These are phyloP conservation scores for Tagetes erecta DNA, from an alignment of 129 eudicot genomes.

Conservation along the genomic window DNA sequence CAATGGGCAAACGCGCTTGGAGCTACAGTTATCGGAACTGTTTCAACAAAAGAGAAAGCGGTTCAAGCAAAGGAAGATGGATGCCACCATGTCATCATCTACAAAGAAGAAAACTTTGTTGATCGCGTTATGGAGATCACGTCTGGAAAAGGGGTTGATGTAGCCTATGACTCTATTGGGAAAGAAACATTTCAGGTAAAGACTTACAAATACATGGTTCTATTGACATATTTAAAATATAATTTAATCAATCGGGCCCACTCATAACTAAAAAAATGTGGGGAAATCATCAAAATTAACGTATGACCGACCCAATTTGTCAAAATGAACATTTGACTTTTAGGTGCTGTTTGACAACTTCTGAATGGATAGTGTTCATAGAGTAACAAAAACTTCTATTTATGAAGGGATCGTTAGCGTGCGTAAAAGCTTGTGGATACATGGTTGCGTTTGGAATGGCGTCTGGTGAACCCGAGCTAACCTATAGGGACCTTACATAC, in stretches of 20 bases:
- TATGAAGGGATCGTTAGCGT: slow-evolving; percentile 58
- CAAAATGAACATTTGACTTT: no score
- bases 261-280: no score
- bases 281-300: no score
- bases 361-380: background rate
- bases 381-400: background rate
- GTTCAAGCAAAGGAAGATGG: slow-evolving; percentile 66
- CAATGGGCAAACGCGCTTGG: slow-evolving; percentile 68
- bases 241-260: no score
- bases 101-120: slow-evolving; percentile 61
- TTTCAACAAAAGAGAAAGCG: slow-evolving; percentile 56
- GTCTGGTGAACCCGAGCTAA: slow-evolving; percentile 48
- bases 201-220: background rate
- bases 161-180: slow-evolving; percentile 66
- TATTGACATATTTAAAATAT: background rate
- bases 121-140: slow-evolving; percentile 62
- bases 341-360: no score
- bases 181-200: slow-evolving; percentile 63
- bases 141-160: slow-evolving; percentile 57
- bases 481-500: slow-evolving; percentile 30
- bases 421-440: slow-evolving; percentile 52
- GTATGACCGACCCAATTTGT: no score
- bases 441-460: slow-evolving; percentile 55
- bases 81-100: slow-evolving; percentile 57
- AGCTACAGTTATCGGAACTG: slow-evolving; percentile 65